Percentiles rank a stretch among this genome's conserved stretches.
These are phyloP conservation scores for Mortierella sp. DNA, from an alignment of 371 early-diverging fungal genomes.

Conservation along the genomic window DNA sequence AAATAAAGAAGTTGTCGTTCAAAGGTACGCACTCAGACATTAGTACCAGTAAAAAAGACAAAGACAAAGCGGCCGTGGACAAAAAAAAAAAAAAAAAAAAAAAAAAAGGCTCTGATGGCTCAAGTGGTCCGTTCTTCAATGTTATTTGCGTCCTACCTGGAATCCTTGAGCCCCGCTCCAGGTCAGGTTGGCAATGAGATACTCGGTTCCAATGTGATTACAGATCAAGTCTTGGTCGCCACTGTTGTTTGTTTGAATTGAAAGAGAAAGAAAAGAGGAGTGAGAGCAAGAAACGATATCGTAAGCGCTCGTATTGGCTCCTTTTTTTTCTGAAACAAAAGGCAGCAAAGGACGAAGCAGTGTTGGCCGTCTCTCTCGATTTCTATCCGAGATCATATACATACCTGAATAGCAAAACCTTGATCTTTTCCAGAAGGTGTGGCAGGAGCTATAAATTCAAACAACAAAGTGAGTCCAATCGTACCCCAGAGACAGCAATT, in stretches of 20 bases:
- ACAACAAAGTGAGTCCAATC: no score
- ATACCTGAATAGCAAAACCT: constrained; percentile 72
- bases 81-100: neutral
- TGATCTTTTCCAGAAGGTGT: constrained; percentile 61
- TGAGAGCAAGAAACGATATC: neutral
- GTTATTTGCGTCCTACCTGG: constrained; percentile 52
- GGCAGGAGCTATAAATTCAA: constrained; percentile 60
- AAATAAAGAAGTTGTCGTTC: neutral
- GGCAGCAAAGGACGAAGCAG: no score
- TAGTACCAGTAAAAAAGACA: neutral
- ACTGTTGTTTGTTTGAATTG: constrained; percentile 50
- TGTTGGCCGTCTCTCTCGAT: no score
- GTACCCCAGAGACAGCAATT: no score
- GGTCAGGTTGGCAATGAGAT: constrained; percentile 73
- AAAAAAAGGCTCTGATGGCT: neutral
- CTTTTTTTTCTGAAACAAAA: neutral
- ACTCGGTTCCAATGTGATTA: constrained; percentile 78
- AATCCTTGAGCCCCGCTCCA: constrained; percentile 83
- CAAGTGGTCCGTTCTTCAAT: neutral
- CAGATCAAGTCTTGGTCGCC: constrained; percentile 89
- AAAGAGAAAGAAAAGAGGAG: neutral
- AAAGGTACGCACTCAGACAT: neutral
- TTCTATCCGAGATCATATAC: neutral
- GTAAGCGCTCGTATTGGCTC: neutral
- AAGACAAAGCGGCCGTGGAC: no score